Evolutionary conservation across 805 yeast genomes (phyloP).

Genomic region (Gaillardinia entomophila): DNA sequence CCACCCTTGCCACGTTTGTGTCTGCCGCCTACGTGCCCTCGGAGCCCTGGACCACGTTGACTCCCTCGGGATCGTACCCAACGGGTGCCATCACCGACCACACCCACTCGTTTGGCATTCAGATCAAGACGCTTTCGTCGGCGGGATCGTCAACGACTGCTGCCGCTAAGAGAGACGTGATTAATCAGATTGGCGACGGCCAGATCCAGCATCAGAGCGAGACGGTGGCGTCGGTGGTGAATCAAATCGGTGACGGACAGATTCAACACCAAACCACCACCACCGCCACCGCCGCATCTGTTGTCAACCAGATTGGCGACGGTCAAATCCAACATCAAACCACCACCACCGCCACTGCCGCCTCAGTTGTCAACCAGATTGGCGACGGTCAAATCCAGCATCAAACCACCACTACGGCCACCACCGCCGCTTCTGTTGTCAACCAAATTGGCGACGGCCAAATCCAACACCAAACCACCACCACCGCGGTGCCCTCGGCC

Average conservation of each 20-base stretch:
- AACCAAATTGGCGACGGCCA: constrained; percentile 22
- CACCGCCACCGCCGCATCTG: no score
- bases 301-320: constrained; percentile 9
- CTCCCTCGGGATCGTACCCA: constrained; percentile 51
- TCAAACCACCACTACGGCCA: constrained; percentile 1
- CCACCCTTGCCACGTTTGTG: constrained; percentile 43
- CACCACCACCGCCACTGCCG: constrained; percentile 10
- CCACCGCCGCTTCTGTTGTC: constrained; percentile 12
- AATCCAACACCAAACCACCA: constrained; percentile 17
- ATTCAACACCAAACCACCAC: constrained; percentile 39
- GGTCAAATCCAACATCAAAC: constrained; percentile 12
- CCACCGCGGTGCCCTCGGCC: constrained; percentile 28
- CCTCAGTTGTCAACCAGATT: constrained; percentile 17
- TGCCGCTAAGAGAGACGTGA: constrained; percentile 26
- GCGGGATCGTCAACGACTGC: constrained; percentile 26
- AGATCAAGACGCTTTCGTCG: constrained; percentile 47
- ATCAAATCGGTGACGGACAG: constrained; percentile 44
- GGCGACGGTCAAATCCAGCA: constrained; percentile 29
- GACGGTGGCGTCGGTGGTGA: constrained; percentile 31
- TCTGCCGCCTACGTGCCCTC: constrained; percentile 60
- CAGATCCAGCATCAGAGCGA: constrained; percentile 46
- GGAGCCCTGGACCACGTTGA: constrained; percentile 67
- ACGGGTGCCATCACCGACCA: constrained; percentile 54
- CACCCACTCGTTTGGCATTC: constrained; percentile 60
- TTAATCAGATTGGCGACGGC: constrained; percentile 59